phyloP scores from a whole-genome alignment of 352 stramenopile genomes.

The Pilasporangium apinafurcum region DNA sequence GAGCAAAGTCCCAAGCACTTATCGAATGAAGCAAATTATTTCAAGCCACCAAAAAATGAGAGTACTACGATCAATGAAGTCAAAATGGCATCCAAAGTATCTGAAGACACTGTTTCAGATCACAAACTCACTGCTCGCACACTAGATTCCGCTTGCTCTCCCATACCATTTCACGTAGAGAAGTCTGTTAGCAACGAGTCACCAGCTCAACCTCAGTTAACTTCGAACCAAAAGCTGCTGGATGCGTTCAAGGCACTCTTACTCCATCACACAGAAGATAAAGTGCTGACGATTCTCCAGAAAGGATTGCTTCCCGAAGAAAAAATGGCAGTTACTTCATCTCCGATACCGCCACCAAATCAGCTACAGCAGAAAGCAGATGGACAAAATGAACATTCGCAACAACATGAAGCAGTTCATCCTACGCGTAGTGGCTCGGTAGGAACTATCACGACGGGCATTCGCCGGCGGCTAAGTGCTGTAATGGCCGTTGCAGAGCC shows the following conservation, averaged over 20 bases:
- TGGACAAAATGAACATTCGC: neutral
- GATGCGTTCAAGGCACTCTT: constrained; percentile 31
- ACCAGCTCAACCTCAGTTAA: constrained; percentile 2
- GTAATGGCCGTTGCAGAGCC: constrained; percentile 46
- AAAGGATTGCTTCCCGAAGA: constrained; percentile 1
- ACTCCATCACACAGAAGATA: constrained; percentile 19
- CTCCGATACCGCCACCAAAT: neutral
- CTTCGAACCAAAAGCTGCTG: constrained; percentile 13
- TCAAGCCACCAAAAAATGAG: too few relatives aligned
- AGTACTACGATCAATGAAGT: too few relatives aligned
- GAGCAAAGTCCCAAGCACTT: too few relatives aligned
- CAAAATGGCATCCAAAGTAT: constrained; percentile 12
- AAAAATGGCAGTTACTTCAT: too few relatives aligned
- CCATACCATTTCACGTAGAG: constrained; percentile 17
- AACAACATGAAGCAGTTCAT: neutral
- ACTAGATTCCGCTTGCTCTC: constrained; percentile 25
- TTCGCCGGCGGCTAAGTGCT: constrained; percentile 43
- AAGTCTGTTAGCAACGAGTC: neutral
- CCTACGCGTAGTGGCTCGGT: too few relatives aligned
- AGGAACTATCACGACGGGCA: constrained; percentile 6
- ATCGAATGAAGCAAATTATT: too few relatives aligned
- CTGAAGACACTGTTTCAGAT: constrained; percentile 22
- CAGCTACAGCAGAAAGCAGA: neutral
- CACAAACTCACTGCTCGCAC: neutral
- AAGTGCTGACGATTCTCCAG: constrained; percentile 34